Evolutionary conservation across 2,329 filamentous ascomycete species (phyloP).

Genomic region (Colletotrichum scovillei): DNA sequence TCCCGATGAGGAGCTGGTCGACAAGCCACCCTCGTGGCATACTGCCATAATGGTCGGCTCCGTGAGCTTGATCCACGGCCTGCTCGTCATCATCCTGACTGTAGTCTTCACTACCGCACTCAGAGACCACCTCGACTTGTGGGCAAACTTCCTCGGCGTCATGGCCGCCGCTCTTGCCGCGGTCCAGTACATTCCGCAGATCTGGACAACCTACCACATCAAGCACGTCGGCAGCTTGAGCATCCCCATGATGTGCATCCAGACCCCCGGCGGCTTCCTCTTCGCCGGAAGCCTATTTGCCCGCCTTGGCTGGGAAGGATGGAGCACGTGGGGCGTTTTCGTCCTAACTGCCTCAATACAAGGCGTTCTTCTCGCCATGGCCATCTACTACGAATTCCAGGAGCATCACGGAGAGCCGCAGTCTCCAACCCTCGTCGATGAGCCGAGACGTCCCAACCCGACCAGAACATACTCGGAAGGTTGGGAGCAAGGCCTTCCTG

Average conservation of each 20-base stretch:
- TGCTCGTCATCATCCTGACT: slow-evolving; percentile 77
- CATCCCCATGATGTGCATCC: slow-evolving; percentile 98
- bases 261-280: slow-evolving; percentile 91
- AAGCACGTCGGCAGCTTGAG: slow-evolving; percentile 91
- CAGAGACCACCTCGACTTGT: slow-evolving; percentile 74
- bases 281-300: slow-evolving; percentile 88
- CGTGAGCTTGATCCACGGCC: slow-evolving; percentile 79
- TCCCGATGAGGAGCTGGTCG: slow-evolving; percentile 60
- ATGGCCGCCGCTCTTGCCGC: slow-evolving; percentile 82
- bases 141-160: slow-evolving; percentile 89
- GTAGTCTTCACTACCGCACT: slow-evolving; percentile 73
- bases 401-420: slow-evolving; percentile 46
- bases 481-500: slow-evolving; percentile 62
- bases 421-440: slow-evolving; percentile 18
- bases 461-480: slow-evolving; percentile 61
- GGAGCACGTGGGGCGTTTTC: slow-evolving; percentile 96
- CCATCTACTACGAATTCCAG: slow-evolving; percentile 77
- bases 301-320: slow-evolving; percentile 83
- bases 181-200: slow-evolving; percentile 95
- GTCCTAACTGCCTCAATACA: slow-evolving; percentile 88
- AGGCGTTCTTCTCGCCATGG: slow-evolving; percentile 83
- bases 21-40: slow-evolving; percentile 75
- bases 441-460: slow-evolving; percentile 49
- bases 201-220: slow-evolving; percentile 88
- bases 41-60: slow-evolving; percentile 82